phyloP scores from a whole-genome alignment of 2,329 filamentous ascomycete species.

The Dactylellina haptotyla region DNA sequence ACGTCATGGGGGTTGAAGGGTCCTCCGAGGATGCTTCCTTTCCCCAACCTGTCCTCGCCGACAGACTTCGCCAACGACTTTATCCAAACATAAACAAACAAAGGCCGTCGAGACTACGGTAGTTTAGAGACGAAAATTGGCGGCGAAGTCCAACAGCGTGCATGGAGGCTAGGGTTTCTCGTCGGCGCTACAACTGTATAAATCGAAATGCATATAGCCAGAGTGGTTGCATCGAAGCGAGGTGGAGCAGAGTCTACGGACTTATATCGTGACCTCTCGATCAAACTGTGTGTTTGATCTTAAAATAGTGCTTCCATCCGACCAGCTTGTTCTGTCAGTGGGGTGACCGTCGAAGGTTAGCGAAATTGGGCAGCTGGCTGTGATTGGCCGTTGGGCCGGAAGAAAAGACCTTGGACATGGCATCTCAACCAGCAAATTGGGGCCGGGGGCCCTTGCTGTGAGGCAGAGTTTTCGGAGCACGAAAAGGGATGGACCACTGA shows the following conservation, averaged over 20 bases:
- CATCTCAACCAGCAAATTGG: constrained; percentile 25
- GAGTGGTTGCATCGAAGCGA: constrained; percentile 27
- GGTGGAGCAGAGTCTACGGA: constrained; percentile 9
- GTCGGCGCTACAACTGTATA: not conserved
- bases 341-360: constrained; percentile 35
- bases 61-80: not conserved
- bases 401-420: constrained; percentile 18
- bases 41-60: not conserved
- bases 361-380: constrained; percentile 35
- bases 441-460: constrained; percentile 38
- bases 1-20: not conserved
- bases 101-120: not conserved
- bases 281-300: constrained; percentile 1
- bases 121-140: not conserved
- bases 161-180: not conserved
- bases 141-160: not conserved
- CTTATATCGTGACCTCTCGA: constrained; percentile 33
- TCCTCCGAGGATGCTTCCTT: not conserved
- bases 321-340: constrained; percentile 43
- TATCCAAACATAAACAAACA: not conserved
- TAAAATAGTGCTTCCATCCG: constrained; percentile 47
- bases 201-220: not conserved
- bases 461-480: constrained; percentile 21
- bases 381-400: constrained; percentile 29
- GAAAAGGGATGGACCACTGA: constrained; percentile 31